Base-by-base conservation (phyloP, 441 rosid genomes). In the Eutrema salsugineum region DNA sequence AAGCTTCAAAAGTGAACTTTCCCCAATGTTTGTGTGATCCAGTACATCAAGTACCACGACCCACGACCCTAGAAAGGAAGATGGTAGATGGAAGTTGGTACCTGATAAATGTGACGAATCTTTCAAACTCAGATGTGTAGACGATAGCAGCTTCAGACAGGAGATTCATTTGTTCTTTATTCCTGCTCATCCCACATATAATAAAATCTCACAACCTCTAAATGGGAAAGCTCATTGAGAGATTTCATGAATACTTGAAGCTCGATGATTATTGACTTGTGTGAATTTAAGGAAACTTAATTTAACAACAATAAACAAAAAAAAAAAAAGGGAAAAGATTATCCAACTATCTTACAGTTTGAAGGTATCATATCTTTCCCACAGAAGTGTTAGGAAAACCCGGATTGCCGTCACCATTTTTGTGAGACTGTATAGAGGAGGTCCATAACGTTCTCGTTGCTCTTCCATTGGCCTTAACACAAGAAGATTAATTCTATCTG, bases 381-480 rank as follows among this genome's bases (percentile, higher is more conserved):
- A 87, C 38, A 84, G 75, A 61, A 95, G 76, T 73, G 86, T 77
- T 56, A 95, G 78, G 69, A 81, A 85, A 66, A 95, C 83, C 35
- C 87, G 87, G 75, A 95, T 85, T 28, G 61, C 70, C 69, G 78
- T 83, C 70, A 74, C 91, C 93, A 88, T 83, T 38, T 76, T 67
- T 15, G 99, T 94, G 49, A 94, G 97, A 80, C 82, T 82, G 78
- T 94, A 92, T 71, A 94, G 75, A 78, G 96, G 85, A n/a, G 98
- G 93, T 73, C 99, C 99, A 85, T 94, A 94, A 56, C 98, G 93
- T 43, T 89, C 88, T 24, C 98, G 84, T 67, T 94, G 99, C 85
- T 89, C 99, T 88, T 94, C 99, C 99, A 94, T 94, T 65, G 99
- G 99, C 84, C 99, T 94, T 74, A 51, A 67, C 48, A 77, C 27